These are phyloP conservation scores for Lepidium didymum DNA, from an alignment of 345 rosid genomes.

Conservation along the genomic window DNA sequence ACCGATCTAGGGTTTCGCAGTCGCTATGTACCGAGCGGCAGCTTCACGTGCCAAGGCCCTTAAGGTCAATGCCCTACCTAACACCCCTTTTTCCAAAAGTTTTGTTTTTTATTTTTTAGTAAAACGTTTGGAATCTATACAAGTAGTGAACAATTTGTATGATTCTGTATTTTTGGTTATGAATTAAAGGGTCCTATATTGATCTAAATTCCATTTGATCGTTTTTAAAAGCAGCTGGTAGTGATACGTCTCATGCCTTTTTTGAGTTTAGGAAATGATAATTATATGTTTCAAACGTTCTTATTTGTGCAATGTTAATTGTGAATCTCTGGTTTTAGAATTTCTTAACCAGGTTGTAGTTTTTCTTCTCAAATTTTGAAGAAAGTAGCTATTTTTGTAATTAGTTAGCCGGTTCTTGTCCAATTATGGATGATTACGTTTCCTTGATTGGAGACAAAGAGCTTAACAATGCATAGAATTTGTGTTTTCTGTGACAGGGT, in stretches of 20 bases:
- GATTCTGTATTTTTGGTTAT: neutral
- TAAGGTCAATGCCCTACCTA: slow-evolving; percentile 32
- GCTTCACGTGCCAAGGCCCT: slow-evolving; percentile 47
- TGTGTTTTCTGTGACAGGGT: slow-evolving; percentile 2
- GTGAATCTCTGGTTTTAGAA: neutral
- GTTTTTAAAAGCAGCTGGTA: neutral
- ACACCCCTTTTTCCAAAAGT: neutral
- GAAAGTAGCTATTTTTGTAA: neutral
- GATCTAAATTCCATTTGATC: neutral
- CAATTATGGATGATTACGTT: neutral
- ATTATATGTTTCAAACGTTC: neutral
- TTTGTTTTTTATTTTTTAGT: neutral
- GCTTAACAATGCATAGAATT: neutral
- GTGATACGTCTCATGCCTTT: neutral
- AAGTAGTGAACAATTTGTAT: neutral
- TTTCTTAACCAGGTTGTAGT: neutral
- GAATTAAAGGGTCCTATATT: neutral
- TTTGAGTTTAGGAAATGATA: neutral
- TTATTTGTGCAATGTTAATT: neutral
- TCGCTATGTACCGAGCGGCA: slow-evolving; percentile 46
- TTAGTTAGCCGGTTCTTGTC: neutral
- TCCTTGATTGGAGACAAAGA: slow-evolving; percentile 22
- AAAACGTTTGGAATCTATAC: neutral
- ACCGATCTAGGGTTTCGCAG: slow-evolving; percentile 16
- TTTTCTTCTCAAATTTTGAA: neutral